Evolutionary conservation across 2,329 filamentous ascomycete genomes (phyloP).

Genomic region (Eurotiales sp.): DNA sequence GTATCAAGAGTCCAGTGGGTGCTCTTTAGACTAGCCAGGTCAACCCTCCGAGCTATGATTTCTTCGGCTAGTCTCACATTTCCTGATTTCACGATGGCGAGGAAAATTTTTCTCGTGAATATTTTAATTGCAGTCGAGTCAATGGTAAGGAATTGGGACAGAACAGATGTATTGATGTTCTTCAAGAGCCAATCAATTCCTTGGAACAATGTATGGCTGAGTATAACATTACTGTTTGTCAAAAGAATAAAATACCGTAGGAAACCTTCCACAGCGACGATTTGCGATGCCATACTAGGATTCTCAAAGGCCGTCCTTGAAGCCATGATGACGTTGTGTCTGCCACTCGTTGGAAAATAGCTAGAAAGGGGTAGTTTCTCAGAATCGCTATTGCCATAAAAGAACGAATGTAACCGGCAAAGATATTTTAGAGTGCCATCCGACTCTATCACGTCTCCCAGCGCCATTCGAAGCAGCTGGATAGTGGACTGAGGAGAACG

Average conservation of each 20-base stretch:
- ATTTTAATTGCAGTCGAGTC: not conserved
- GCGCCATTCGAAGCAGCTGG: not conserved
- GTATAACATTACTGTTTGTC: not conserved
- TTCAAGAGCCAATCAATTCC: not conserved
- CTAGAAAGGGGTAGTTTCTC: not conserved
- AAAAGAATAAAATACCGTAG: constrained; percentile 1
- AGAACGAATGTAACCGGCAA: no score
- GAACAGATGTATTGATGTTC: not conserved
- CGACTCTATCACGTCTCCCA: not conserved
- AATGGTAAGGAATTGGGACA: not conserved
- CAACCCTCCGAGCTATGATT: not conserved
- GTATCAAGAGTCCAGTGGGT: not conserved
- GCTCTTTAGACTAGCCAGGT: no score
- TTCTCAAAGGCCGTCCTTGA: not conserved
- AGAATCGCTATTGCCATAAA: no score
- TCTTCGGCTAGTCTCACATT: not conserved
- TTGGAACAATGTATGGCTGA: not conserved
- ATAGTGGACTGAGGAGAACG: not conserved
- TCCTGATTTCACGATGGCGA: not conserved
- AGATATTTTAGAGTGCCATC: no score
- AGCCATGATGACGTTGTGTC: not conserved
- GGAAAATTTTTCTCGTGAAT: constrained; percentile 7
- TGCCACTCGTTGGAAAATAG: not conserved
- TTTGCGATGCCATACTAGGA: not conserved
- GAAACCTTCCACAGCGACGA: not conserved